Percentiles rank a stretch among this genome's conserved stretches.
Conservation (phyloP, 306 rosid genomes). For the Rosa multiflora region DNA sequence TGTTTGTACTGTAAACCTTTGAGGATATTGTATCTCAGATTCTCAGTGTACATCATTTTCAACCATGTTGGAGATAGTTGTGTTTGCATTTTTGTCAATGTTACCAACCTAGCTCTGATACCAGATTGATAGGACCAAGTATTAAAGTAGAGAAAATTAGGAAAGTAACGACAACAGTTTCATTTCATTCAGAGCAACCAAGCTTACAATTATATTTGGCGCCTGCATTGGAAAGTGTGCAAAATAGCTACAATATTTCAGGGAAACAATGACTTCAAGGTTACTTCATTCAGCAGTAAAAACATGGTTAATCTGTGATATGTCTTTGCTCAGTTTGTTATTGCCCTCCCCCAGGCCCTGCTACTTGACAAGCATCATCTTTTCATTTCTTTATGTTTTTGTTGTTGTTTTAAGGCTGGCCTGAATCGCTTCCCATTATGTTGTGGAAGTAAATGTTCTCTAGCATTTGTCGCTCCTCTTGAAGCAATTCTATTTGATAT, state of each 20-base stretch:
- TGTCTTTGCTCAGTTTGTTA: not conserved
- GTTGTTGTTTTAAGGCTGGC: not conserved
- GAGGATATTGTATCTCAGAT: not conserved
- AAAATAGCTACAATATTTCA: not conserved
- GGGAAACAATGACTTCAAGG: not conserved
- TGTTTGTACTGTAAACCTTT: not conserved
- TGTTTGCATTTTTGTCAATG: not conserved
- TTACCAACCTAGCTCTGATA: not conserved
- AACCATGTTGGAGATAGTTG: not conserved
- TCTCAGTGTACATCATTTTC: not conserved
- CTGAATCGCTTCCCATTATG: not conserved
- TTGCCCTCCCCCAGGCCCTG: not conserved
- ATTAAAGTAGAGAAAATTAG: not conserved
- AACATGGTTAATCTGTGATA: not conserved
- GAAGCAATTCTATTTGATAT: slow-evolving; percentile 51
- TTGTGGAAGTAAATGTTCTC: slow-evolving; percentile 20
- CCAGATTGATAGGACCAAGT: not conserved
- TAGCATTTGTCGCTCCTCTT: slow-evolving; percentile 32
- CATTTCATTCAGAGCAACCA: not conserved
- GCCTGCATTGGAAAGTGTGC: not conserved
- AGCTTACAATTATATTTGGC: not conserved
- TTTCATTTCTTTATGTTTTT: not conserved
- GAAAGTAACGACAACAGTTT: not conserved
- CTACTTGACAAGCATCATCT: not conserved
- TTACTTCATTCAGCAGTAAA: not conserved